Conservation (phyloP, 306 rosid species). For the Betula pendula region DNA sequence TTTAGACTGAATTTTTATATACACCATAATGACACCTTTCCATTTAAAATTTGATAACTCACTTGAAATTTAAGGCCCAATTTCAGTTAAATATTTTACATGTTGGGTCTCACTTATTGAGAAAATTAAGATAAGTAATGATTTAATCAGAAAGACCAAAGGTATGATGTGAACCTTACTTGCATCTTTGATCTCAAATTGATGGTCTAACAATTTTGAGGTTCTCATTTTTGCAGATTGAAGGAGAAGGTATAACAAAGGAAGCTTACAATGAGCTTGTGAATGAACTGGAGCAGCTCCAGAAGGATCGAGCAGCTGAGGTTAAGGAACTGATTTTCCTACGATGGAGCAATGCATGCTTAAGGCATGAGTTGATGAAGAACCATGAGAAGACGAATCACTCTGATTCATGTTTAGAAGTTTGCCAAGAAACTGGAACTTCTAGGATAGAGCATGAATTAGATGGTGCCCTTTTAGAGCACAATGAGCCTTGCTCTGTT, state of each 20-base stretch:
- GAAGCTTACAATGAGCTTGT: slow-evolving; percentile 43
- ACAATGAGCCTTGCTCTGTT: slow-evolving; percentile 38
- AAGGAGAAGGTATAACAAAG: slow-evolving; percentile 33
- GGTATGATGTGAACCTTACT: neutral
- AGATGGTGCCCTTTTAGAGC: slow-evolving; percentile 28
- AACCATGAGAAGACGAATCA: slow-evolving; percentile 20
- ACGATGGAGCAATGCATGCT: slow-evolving; percentile 54
- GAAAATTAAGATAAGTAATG: too few relatives aligned
- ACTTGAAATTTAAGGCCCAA: too few relatives aligned
- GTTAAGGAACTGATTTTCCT: slow-evolving; percentile 40
- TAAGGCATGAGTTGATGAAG: slow-evolving; percentile 44
- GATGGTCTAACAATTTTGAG: neutral
- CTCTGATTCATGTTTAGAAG: slow-evolving; percentile 34
- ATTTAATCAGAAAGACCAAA: too few relatives aligned
- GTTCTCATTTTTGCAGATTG: slow-evolving; percentile 39
- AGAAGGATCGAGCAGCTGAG: slow-evolving; percentile 44
- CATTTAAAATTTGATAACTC: too few relatives aligned
- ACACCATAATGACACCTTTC: too few relatives aligned
- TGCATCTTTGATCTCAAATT: neutral
- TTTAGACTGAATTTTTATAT: too few relatives aligned
- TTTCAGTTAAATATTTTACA: too few relatives aligned
- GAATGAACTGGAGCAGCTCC: slow-evolving; percentile 47
- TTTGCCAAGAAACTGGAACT: slow-evolving; percentile 18
- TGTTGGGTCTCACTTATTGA: too few relatives aligned
- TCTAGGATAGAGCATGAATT: slow-evolving; percentile 43